Evolutionary conservation across 2,329 filamentous ascomycete species (phyloP), one percentile per base, ranked within the genome.

Genomic region (Pleurostoma richardsiae): DNA sequence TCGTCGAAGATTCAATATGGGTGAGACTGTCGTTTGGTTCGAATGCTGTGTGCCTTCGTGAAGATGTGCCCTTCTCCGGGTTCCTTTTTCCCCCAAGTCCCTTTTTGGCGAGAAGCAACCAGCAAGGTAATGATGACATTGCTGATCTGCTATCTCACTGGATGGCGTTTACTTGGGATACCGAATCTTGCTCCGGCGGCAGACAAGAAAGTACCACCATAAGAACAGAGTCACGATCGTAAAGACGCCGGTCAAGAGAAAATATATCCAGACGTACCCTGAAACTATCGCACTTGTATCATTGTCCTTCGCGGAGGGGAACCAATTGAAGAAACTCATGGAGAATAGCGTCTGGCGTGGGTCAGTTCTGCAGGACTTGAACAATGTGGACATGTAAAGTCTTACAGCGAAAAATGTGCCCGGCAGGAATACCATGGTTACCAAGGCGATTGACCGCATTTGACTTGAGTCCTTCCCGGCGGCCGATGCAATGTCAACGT

Each of bases 371-470:
- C 5, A 8, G 10, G 28, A 11, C 3, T 19, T 27, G 4, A 36
- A 39, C 26, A 39, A 26, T 27, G 11, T 5, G 7, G 1, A 4
- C n/a, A 29, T 5, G 1, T 41, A 29, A 29, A 3, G 10, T 44
- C 55, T 42, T 51, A 60, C 60, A 7, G 60, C 56, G 5, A 60
- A 49, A 41, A 63, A 62, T 3, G 60, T 64, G 1, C 59, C 59
- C 0, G 60, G 61, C 0, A 64, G 50, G 40, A 63, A 64, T 1
- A 64, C 40, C 60, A 64, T 63, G 0, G 61, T 60, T 5, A 64
- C 49, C 1, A 62, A 30, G 0, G 60, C 55, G 8, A 64, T 63
- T 1, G 57, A 58, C 4, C 57, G 49, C 60, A 64, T 61, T 6
- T 59, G 51, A 10, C 49, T 52, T 0, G 60, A 62, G 42, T 64